Evolutionary conservation across 768 basidiomycete species (phyloP).

Genomic region (Rubroboletus satanas): DNA sequence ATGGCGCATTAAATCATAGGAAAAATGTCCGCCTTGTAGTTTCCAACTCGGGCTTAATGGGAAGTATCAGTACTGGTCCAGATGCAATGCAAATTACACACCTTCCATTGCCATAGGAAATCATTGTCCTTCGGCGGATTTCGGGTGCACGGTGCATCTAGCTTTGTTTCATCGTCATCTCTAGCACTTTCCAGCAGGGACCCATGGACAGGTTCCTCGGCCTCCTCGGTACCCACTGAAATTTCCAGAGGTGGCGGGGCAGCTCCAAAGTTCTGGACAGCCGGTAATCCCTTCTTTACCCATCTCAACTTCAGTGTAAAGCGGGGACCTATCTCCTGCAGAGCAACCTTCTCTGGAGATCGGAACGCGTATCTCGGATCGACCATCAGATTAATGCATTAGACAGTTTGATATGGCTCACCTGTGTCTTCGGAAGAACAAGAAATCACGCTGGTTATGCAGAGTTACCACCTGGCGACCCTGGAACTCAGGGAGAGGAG

Average conservation of each 20-base stretch:
- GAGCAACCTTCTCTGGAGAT: slow-evolving; percentile 81
- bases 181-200: slow-evolving; percentile 14
- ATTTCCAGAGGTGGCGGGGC: slow-evolving; percentile 54
- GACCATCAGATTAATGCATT: slow-evolving; percentile 5
- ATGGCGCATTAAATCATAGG: slow-evolving; percentile 44
- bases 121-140: slow-evolving; percentile 70
- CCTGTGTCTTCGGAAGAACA: slow-evolving; percentile 96
- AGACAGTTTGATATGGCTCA: slow-evolving; percentile 33
- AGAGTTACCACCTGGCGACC: slow-evolving; percentile 96
- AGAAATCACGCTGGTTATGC: slow-evolving; percentile 96
- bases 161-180: slow-evolving; percentile 18
- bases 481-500: slow-evolving; percentile 90
- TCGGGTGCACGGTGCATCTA: slow-evolving; percentile 8
- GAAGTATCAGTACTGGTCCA: background rate
- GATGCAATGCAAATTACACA: slow-evolving; percentile 33
- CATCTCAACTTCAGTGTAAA: slow-evolving; percentile 93
- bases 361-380: slow-evolving; percentile 79
- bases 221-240: slow-evolving; percentile 40
- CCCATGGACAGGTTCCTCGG: slow-evolving; percentile 13
- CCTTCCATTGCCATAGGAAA: slow-evolving; percentile 90
- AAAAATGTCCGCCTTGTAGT: slow-evolving; percentile 89
- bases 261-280: slow-evolving; percentile 67
- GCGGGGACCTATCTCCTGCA: slow-evolving; percentile 97
- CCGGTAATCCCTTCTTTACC: slow-evolving; percentile 84
- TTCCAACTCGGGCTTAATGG: slow-evolving; percentile 82